Evolutionary conservation across 129 eudicot species (phyloP).

Genomic region (Centrapalus pauciflorus): DNA sequence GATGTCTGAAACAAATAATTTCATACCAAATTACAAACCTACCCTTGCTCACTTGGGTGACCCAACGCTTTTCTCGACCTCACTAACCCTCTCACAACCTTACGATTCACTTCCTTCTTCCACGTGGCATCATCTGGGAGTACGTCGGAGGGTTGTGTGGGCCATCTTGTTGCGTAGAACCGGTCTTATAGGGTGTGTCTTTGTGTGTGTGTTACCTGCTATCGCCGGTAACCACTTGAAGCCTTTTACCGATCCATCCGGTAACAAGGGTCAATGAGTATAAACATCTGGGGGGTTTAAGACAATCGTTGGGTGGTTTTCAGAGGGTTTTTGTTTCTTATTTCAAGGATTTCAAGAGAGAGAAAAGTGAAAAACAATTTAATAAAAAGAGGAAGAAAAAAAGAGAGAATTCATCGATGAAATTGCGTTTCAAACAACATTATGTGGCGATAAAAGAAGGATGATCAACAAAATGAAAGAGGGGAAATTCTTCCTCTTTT

Average conservation of each 20-base stretch:
- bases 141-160: conserved; percentile 39
- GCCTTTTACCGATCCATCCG: conserved; percentile 50
- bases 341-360: conserved; percentile 17
- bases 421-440: conserved; percentile 25
- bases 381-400: neutral
- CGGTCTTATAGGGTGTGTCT: conserved; percentile 54
- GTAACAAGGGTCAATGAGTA: conserved; percentile 55
- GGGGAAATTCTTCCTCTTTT: conserved; percentile 4
- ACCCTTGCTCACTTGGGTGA: conserved; percentile 40
- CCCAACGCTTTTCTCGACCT: conserved; percentile 78
- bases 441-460: conserved; percentile 18
- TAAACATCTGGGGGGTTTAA: conserved; percentile 78
- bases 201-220: conserved; percentile 35
- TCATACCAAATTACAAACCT: neutral
- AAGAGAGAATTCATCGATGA: neutral
- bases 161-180: conserved; percentile 47
- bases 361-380: neutral
- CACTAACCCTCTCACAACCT: conserved; percentile 35
- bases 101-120: conserved; percentile 12
- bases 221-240: conserved; percentile 30
- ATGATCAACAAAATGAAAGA: conserved; percentile 8
- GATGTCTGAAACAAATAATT: neutral
- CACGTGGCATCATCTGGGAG: conserved; percentile 51
- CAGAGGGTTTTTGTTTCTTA: conserved; percentile 59
- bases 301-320: conserved; percentile 51